A percentile compares a stretch with the other conserved stretches of the same genome.
Evolutionary conservation across 2,329 filamentous ascomycete genomes (phyloP).

Genomic region (Botrytis deweyae): DNA sequence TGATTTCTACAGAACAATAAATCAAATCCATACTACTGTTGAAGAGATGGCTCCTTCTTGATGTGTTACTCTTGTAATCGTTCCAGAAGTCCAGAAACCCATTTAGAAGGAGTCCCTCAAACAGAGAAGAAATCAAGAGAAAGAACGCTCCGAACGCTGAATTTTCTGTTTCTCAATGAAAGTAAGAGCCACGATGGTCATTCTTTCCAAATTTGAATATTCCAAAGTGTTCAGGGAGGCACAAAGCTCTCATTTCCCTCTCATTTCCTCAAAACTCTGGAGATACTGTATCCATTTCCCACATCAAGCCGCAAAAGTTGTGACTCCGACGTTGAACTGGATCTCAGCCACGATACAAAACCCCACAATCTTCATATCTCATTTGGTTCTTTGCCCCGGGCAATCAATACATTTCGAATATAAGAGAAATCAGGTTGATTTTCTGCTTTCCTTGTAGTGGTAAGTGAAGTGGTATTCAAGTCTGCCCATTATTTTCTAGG

Average conservation of each 20-base stretch:
- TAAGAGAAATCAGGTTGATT: background rate
- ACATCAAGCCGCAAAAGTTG: background rate
- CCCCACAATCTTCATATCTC: background rate
- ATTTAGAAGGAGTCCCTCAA: background rate
- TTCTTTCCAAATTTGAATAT: background rate
- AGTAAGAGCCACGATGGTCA: background rate
- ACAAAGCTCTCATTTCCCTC: background rate
- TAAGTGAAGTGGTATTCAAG: background rate
- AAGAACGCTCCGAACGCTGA: background rate
- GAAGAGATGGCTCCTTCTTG: background rate
- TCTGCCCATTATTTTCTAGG: rapidly evolving
- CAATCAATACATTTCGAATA: background rate
- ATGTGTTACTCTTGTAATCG: background rate
- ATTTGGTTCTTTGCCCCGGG: background rate
- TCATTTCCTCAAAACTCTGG: background rate
- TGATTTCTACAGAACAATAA: background rate
- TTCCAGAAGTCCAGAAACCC: too few relatives aligned
- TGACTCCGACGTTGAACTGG: background rate
- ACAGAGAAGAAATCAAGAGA: background rate
- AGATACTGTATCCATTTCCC: background rate
- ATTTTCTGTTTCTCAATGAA: rapidly evolving
- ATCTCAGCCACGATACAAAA: background rate
- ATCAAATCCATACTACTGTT: background rate
- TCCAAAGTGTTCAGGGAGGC: background rate
- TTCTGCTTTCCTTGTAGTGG: background rate